Evolutionary conservation across 1,139 yeast genomes (phyloP).

Genomic region (Tardiomyces depauwii): DNA sequence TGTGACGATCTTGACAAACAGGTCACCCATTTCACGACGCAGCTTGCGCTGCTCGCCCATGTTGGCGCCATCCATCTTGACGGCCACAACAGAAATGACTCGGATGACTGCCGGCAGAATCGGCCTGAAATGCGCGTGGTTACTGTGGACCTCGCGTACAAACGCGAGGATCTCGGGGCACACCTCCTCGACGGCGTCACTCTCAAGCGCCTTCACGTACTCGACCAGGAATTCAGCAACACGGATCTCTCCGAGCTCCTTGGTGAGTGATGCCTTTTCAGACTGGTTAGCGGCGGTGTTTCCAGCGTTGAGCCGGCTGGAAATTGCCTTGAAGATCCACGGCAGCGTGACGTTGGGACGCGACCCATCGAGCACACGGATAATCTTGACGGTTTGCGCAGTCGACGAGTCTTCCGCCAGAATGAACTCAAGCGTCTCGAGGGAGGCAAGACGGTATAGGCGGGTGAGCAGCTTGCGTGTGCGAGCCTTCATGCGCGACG

Average conservation of each 20-base stretch:
- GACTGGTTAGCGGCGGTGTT: conserved; percentile 17
- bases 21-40: conserved; percentile 57
- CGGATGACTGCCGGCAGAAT: conserved; percentile 43
- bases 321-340: conserved; percentile 45
- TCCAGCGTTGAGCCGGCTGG: conserved; percentile 31
- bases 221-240: conserved; percentile 42
- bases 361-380: conserved; percentile 78
- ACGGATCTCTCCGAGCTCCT: conserved; percentile 32
- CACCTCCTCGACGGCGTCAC: conserved; percentile 66
- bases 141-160: conserved; percentile 44
- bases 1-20: conserved; percentile 45
- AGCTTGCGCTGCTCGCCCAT: conserved; percentile 50
- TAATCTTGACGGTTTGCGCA: conserved; percentile 35
- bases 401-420: conserved; percentile 11
- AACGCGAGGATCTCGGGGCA: conserved; percentile 51
- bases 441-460: conserved; percentile 58
- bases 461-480: conserved; percentile 58
- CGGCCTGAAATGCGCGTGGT: conserved; percentile 37
- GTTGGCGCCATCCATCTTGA: conserved; percentile 45
- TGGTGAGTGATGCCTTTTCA: conserved; percentile 34
- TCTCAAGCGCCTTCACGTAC: conserved; percentile 56
- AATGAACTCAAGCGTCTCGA: conserved; percentile 50
- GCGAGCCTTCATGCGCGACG: conserved; percentile 60
- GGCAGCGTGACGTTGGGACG: conserved; percentile 71
- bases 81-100: conserved; percentile 40